These are phyloP conservation scores for Fragilariopsis cylindrus DNA, from an alignment of 108 stramenopile genomes.

Conservation along the genomic window DNA sequence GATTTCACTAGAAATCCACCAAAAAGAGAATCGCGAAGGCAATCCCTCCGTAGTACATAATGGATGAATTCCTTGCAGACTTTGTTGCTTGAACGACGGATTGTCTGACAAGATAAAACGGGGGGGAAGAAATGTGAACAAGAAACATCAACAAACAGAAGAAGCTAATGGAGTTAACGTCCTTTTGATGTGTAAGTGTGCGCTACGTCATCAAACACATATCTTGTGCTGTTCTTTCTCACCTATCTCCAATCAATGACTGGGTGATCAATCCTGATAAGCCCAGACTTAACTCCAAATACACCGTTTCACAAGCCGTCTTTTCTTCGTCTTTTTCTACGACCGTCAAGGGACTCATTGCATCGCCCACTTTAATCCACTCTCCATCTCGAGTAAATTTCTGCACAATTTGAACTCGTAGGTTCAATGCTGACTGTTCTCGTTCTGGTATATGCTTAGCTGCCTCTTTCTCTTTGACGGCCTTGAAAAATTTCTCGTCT, in stretches of 20 bases:
- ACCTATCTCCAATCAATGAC: slow-evolving; percentile 59
- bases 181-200: not conserved
- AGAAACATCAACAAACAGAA: not conserved
- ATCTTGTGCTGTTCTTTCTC: slow-evolving; percentile 11
- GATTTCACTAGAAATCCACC: slow-evolving; percentile 84
- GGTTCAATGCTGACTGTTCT: slow-evolving; percentile 73
- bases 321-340: slow-evolving; percentile 55
- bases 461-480: slow-evolving; percentile 57
- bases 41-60: slow-evolving; percentile 61
- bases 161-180: not conserved
- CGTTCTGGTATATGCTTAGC: slow-evolving; percentile 70
- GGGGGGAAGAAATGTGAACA: not conserved
- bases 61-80: slow-evolving; percentile 61
- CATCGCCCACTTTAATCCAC: slow-evolving; percentile 76
- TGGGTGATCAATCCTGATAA: slow-evolving; percentile 63
- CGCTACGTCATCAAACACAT: too few species aligned
- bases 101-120: slow-evolving; percentile 40
- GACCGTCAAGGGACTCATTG: slow-evolving; percentile 58
- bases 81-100: slow-evolving; percentile 84
- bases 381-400: slow-evolving; percentile 60
- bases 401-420: slow-evolving; percentile 74
- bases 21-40: slow-evolving; percentile 68
- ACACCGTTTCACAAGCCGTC: slow-evolving; percentile 66
- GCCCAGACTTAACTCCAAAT: slow-evolving; percentile 71
- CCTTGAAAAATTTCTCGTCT: slow-evolving; percentile 56